These are phyloP conservation scores for Leishmania turanica DNA, from an alignment of 208 protist species.

Conservation along the genomic window DNA sequence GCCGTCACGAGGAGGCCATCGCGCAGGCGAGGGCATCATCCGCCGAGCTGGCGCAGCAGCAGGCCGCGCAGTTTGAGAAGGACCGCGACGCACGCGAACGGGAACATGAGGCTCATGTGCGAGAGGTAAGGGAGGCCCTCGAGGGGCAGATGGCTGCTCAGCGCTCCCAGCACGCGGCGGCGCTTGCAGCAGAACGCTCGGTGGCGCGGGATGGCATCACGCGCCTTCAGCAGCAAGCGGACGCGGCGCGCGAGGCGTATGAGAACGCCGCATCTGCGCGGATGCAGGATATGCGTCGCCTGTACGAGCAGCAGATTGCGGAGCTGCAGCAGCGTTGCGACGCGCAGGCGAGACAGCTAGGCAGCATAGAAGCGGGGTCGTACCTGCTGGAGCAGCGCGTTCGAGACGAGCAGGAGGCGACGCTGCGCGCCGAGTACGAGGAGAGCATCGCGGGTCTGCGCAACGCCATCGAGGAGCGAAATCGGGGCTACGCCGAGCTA, in stretches of 20 bases:
- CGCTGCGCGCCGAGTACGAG: slow-evolving; percentile 38
- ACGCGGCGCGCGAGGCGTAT: slow-evolving; percentile 7
- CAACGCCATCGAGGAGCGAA: slow-evolving; percentile 31
- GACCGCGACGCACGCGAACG: slow-evolving; percentile 1
- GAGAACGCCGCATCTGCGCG: slow-evolving; percentile 1
- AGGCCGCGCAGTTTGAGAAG: background rate
- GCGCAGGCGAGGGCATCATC: slow-evolving; percentile 2
- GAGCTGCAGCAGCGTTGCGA: slow-evolving; percentile 28
- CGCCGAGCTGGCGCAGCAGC: background rate
- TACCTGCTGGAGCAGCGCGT: slow-evolving; percentile 4
- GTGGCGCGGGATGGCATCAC: slow-evolving; percentile 8
- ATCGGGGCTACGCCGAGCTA: slow-evolving; percentile 16
- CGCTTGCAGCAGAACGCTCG: slow-evolving; percentile 4
- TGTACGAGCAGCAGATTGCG: background rate
- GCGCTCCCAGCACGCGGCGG: slow-evolving; percentile 8
- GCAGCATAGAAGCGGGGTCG: slow-evolving; percentile 4
- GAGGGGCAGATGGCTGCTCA: slow-evolving; percentile 9
- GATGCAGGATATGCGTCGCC: slow-evolving; percentile 2
- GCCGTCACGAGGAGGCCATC: slow-evolving; percentile 9
- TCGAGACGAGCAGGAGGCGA: slow-evolving; percentile 13
- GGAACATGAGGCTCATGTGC: slow-evolving; percentile 6
- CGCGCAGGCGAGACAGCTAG: slow-evolving; percentile 27
- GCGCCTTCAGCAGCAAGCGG: slow-evolving; percentile 9
- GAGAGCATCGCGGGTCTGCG: slow-evolving; percentile 32
- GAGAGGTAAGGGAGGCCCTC: slow-evolving; percentile 4